A percentile compares a stretch with the other conserved stretches of the same genome.
These are phyloP conservation scores for Termitomyces sp. DNA, from an alignment of 768 basidiomycete species.

Conservation along the genomic window DNA sequence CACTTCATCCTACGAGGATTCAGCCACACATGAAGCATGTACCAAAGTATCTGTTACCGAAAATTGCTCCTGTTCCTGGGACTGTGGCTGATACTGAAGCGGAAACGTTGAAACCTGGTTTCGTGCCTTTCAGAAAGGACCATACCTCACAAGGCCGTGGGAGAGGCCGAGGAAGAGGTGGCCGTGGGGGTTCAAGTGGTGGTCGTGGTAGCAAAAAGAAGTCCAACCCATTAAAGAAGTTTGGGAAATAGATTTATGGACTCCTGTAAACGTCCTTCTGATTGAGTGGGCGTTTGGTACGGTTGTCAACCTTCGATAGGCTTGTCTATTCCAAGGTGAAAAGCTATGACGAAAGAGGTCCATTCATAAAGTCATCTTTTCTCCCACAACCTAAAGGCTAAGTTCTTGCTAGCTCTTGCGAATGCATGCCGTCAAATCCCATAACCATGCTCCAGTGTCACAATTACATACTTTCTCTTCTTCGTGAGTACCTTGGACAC, in stretches of 20 bases:
- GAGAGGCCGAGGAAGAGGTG: slow-evolving; percentile 50
- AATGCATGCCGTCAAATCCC: too few species aligned
- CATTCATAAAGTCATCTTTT: background rate
- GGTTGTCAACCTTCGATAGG: too few species aligned
- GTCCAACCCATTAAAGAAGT: slow-evolving; percentile 78
- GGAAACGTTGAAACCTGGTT: slow-evolving; percentile 33
- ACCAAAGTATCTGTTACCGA: slow-evolving; percentile 87
- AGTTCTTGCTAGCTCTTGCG: too few species aligned
- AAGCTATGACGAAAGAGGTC: background rate
- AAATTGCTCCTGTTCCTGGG: slow-evolving; percentile 56
- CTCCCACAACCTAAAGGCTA: too few species aligned
- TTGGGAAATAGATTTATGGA: slow-evolving; percentile 32
- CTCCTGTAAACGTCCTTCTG: too few species aligned
- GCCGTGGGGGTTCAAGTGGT: slow-evolving; percentile 42
- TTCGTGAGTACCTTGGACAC: too few species aligned
- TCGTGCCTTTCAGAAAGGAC: slow-evolving; percentile 72
- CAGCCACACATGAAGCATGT: slow-evolving; percentile 96
- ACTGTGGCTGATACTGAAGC: slow-evolving; percentile 20
- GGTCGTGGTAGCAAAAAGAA: slow-evolving; percentile 64
- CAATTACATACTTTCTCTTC: too few species aligned
- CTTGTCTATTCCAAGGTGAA: too few species aligned
- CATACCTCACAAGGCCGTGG: slow-evolving; percentile 40
- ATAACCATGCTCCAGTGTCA: too few species aligned
- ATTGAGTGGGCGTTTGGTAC: background rate
- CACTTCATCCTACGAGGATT: slow-evolving; percentile 82